phyloP scores from a whole-genome alignment of 345 rosid genomes.

The Odontarrhena argentea region DNA sequence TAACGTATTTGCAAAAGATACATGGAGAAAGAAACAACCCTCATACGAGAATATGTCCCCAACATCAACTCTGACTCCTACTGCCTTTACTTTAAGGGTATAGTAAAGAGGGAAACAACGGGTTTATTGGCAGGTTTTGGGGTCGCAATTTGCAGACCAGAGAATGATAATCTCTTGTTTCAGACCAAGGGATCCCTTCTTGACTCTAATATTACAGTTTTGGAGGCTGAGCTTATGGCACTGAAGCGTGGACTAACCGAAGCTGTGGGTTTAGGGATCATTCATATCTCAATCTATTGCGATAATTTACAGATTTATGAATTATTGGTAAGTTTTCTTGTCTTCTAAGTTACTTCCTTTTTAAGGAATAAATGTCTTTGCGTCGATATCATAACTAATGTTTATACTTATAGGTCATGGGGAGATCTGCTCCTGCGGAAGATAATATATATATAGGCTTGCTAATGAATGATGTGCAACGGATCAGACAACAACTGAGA shows the following conservation, averaged over 20 bases:
- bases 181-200: constrained; percentile 44
- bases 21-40: no score
- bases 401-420: constrained; percentile 5
- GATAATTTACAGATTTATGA: constrained; percentile 7
- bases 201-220: not conserved
- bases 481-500: not conserved
- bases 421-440: not conserved
- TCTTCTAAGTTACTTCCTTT: no score
- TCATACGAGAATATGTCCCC: no score
- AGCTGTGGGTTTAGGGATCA: constrained; percentile 14
- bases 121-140: constrained; percentile 44
- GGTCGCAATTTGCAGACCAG: constrained; percentile 46
- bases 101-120: constrained; percentile 41
- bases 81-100: constrained; percentile 37
- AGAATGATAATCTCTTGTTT: constrained; percentile 44
- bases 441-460: constrained; percentile 28
- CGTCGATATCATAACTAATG: not conserved
- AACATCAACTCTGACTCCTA: no score
- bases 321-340: not conserved
- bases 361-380: not conserved
- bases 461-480: constrained; percentile 29
- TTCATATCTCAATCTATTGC: constrained; percentile 11
- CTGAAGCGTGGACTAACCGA: constrained; percentile 20
- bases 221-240: constrained; percentile 23
- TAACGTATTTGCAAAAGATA: no score